Evolutionary conservation across 1,284 basidiomycete genomes (phyloP).

Genomic region (Boletus holoroseus): DNA sequence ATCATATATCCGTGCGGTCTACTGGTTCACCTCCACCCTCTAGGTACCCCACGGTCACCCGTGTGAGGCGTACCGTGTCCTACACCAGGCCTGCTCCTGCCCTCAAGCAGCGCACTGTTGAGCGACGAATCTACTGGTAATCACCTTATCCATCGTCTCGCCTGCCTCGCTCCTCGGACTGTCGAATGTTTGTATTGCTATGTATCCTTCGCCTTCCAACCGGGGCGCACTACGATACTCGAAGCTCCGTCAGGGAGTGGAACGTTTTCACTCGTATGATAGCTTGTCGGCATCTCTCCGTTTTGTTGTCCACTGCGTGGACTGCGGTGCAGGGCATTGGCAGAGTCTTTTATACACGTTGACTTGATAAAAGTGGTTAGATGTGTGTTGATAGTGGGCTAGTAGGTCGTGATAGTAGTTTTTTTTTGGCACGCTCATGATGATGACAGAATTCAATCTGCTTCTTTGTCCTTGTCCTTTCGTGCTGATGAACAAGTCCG

Average conservation of each 20-base stretch:
- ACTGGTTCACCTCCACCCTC: conserved; percentile 2
- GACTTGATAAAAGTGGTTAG: conserved; percentile 9
- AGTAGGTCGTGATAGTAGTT: conserved; percentile 2
- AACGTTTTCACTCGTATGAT: conserved; percentile 18
- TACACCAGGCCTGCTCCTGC: conserved; percentile 45
- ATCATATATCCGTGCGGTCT: background rate
- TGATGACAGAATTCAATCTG: conserved; percentile 7
- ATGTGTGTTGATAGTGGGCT: conserved; percentile 15
- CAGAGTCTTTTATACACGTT: conserved; percentile 6
- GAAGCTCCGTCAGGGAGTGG: conserved; percentile 20
- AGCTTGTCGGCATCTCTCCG: conserved; percentile 8
- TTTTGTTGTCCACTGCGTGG: conserved; percentile 10
- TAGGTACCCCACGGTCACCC: conserved; percentile 68
- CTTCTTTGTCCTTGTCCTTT: background rate
- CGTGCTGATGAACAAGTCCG: background rate
- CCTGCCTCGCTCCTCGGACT: conserved; percentile 14
- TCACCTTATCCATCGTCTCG: background rate
- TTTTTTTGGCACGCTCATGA: conserved; percentile 13
- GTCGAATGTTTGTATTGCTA: conserved; percentile 33
- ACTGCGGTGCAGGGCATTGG: conserved; percentile 20
- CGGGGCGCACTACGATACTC: conserved; percentile 3
- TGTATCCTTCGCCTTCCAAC: conserved; percentile 19
- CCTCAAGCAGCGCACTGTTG: conserved; percentile 47
- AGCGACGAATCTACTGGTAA: conserved; percentile 70
- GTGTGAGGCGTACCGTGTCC: conserved; percentile 62